Conservation (phyloP, 2,329 filamentous ascomycete species). For the Phaeosphaeria sp. region DNA sequence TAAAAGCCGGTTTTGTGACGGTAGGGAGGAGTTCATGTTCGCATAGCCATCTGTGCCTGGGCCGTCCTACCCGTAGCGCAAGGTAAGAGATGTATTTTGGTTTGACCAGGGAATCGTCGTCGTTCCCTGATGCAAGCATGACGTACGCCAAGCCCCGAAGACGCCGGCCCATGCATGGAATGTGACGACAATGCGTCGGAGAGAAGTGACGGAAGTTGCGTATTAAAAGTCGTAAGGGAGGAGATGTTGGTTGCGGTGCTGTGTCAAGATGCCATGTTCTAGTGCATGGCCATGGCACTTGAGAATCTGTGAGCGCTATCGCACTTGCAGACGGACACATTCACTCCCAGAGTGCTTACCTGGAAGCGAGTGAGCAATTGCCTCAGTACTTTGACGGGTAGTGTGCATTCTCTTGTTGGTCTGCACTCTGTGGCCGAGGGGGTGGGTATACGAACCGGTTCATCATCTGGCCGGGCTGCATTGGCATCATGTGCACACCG, state of each 20-base stretch:
- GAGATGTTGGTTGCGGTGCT: conserved; percentile 13
- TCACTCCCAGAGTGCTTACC: conserved; percentile 34
- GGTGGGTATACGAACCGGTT: conserved; percentile 46
- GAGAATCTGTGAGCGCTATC: conserved; percentile 5
- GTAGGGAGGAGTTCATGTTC: conserved; percentile 22
- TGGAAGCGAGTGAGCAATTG: conserved; percentile 37
- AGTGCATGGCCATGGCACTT: conserved; percentile 15
- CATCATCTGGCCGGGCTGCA: conserved; percentile 48
- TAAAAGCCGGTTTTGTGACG: conserved; percentile 16
- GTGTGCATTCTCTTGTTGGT: conserved; percentile 35
- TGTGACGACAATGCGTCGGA: conserved; percentile 27
- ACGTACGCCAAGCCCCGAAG: conserved; percentile 36
- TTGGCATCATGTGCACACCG: conserved; percentile 51
- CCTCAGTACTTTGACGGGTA: conserved; percentile 32
- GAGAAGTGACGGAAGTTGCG: conserved; percentile 30
- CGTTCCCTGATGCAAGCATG: conserved; percentile 26
- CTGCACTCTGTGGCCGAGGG: conserved; percentile 26
- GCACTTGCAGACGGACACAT: conserved; percentile 16
- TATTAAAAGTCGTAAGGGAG: conserved; percentile 38
- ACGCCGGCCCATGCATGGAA: conserved; percentile 36
- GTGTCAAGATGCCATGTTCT: conserved; percentile 10
- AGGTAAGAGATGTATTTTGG: conserved; percentile 18
- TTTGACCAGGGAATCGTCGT: conserved; percentile 7
- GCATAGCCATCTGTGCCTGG: conserved; percentile 17
- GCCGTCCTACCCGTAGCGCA: conserved; percentile 17